These are phyloP conservation scores for Leccinum uliginosum DNA, from an alignment of 768 basidiomycete species.

Conservation along the genomic window DNA sequence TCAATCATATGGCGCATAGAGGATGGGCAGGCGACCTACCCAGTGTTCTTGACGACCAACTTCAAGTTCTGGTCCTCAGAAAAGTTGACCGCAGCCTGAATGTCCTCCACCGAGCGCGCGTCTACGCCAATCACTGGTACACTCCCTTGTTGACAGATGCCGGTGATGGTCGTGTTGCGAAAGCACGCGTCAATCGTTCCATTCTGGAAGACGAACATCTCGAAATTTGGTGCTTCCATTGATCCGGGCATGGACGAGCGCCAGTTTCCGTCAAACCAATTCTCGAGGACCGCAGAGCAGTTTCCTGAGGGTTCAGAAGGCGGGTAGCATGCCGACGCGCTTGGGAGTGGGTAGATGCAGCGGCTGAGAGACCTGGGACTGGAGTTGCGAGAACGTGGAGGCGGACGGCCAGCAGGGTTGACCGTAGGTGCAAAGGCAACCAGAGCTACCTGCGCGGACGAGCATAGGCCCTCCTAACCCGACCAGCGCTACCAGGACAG, in stretches of 20 bases:
- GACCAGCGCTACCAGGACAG: not conserved
- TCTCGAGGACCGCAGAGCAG: constrained; percentile 30
- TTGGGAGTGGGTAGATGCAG: constrained; percentile 14
- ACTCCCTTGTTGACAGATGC: constrained; percentile 20
- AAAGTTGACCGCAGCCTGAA: constrained; percentile 26
- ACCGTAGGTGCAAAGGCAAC: constrained; percentile 16
- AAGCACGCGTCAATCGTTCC: constrained; percentile 38
- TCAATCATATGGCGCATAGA: too few species aligned
- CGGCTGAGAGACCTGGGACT: constrained; percentile 14
- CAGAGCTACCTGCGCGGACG: not conserved
- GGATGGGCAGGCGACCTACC: constrained; percentile 9
- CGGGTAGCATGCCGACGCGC: constrained; percentile 18
- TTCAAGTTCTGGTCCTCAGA: constrained; percentile 18
- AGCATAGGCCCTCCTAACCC: not conserved
- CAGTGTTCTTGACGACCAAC: constrained; percentile 28
- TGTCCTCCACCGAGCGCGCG: constrained; percentile 19
- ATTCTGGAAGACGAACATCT: constrained; percentile 35
- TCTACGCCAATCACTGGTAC: constrained; percentile 26
- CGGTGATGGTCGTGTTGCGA: constrained; percentile 30
- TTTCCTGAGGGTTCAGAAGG: constrained; percentile 30
- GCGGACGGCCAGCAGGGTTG: constrained; percentile 20
- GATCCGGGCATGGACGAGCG: constrained; percentile 38
- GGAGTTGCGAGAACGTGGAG: constrained; percentile 10
- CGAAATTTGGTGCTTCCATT: constrained; percentile 34
- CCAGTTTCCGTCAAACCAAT: constrained; percentile 36